Evolutionary conservation across 2,329 filamentous ascomycete genomes (phyloP), one percentile per base, ranked within the genome.

Genomic region (Microdochium trichocladiopsis): DNA sequence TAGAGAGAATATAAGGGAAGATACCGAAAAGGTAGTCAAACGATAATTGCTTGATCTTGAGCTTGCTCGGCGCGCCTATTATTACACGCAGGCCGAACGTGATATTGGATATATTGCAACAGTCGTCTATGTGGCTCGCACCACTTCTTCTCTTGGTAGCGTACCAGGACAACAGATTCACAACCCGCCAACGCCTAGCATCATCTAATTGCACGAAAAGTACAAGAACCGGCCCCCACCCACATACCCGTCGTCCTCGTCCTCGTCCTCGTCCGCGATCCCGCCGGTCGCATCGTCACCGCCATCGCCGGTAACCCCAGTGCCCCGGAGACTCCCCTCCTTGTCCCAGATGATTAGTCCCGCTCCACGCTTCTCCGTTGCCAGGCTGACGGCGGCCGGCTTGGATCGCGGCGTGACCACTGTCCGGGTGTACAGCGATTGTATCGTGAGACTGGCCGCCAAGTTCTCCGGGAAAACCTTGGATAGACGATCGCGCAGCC

Each of bases 201-300:
- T 4, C 41, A 12, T 45, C 41, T 45, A 45, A 12, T 45, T 45
- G 18, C 41, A 45, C 4, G 41, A 45, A 12, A 45, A 45, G 18
- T 45, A 45, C 6, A 45, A 12, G 21, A 45, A 45, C 3, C 41
- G 41, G n/a, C 41, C 41, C 5, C 41, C 41, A 18, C 41, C 41
- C 6, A 31, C 28, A 31, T 68, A n/a, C n/a, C n/a, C 67, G 45
- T 67, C 69, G 43, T 67, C 66, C 48, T 62, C 68, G 18, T 62
- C 67, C 16, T 61, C 69, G 28, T 63, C 63, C 14, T 64, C 67
- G 43, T 65, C n/a, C 5, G 11, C n/a, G n/a, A 6, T 22, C 14
- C 21, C 41, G 18, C 41, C 41, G 33, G 14, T 37, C 6, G 4
- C 33, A n/a, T 8, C 4, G 33, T n/a, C 14, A 37, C 14, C 33